phyloP scores from a whole-genome alignment of 768 basidiomycete species.

The Tricholoma sp. region DNA sequence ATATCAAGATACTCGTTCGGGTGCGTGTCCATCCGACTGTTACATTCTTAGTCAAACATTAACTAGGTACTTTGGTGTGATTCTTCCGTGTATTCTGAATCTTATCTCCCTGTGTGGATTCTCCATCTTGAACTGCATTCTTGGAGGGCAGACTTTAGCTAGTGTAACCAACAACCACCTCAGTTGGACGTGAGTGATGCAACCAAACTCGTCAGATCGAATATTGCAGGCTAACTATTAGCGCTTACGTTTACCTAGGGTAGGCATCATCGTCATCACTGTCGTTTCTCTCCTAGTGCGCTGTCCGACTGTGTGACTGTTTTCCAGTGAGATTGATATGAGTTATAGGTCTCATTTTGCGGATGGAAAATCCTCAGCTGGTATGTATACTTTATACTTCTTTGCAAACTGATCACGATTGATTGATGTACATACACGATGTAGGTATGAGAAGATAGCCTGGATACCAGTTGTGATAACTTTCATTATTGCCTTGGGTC shows the following conservation, averaged over 20 bases:
- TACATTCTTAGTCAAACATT: conserved; percentile 4
- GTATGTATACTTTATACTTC: conserved; percentile 15
- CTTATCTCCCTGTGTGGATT: conserved; percentile 63
- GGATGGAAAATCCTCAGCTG: conserved; percentile 47
- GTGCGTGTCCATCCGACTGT: conserved; percentile 13
- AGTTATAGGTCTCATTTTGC: conserved; percentile 46
- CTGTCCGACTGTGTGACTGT: conserved; percentile 26
- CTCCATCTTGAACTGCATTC: conserved; percentile 65
- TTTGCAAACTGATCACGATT: background rate
- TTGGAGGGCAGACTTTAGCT: conserved; percentile 55
- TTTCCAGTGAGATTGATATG: background rate
- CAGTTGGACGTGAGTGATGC: conserved; percentile 35
- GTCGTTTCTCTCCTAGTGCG: conserved; percentile 61
- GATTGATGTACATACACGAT: background rate
- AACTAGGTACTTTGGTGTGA: conserved; percentile 57
- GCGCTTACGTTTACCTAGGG: conserved; percentile 29
- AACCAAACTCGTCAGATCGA: background rate
- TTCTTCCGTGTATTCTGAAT: conserved; percentile 57
- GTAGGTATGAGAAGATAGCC: conserved; percentile 62
- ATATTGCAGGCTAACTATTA: background rate
- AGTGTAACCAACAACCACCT: conserved; percentile 35
- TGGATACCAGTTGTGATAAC: conserved; percentile 80
- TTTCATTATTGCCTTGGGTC: conserved; percentile 64
- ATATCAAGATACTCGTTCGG: conserved; percentile 45
- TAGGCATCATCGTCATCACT: conserved; percentile 79